Evolutionary conservation across 768 basidiomycete genomes (phyloP).

Genomic region (Tricholomella constricta): DNA sequence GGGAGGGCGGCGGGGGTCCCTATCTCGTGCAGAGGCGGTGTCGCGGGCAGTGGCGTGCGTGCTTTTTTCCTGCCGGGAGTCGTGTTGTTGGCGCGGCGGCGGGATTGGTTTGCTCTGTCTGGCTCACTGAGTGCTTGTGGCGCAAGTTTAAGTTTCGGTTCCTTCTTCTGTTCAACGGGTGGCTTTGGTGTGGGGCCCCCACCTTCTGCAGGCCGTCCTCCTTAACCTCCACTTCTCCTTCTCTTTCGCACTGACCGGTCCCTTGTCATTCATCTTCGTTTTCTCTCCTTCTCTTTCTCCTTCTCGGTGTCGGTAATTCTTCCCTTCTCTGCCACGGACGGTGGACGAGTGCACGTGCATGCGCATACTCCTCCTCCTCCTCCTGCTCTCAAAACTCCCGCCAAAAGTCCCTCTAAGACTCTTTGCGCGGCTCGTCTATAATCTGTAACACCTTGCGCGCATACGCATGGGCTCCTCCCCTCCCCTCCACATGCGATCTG

Average conservation of each 20-base stretch:
- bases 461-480: constrained; percentile 43
- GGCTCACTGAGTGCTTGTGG: no score
- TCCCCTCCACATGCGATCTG: constrained; percentile 41
- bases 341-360: constrained; percentile 24
- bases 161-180: no score
- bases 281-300: not conserved
- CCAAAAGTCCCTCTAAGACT: constrained; percentile 39
- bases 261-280: not conserved
- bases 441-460: constrained; percentile 41
- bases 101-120: no score
- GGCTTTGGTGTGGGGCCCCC: no score
- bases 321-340: not conserved
- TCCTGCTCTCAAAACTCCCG: no score
- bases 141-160: no score
- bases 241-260: not conserved
- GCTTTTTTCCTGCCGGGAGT: no score
- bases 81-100: not conserved
- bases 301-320: no score
- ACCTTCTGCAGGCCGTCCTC: no score
- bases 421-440: constrained; percentile 43
- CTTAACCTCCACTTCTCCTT: no score
- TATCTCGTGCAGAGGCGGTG: not conserved
- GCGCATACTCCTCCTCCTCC: constrained; percentile 43
- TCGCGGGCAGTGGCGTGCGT: no score
- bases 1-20: not conserved